phyloP scores from a whole-genome alignment of 75 land plant species.

The Adiantum capillusveneris region DNA sequence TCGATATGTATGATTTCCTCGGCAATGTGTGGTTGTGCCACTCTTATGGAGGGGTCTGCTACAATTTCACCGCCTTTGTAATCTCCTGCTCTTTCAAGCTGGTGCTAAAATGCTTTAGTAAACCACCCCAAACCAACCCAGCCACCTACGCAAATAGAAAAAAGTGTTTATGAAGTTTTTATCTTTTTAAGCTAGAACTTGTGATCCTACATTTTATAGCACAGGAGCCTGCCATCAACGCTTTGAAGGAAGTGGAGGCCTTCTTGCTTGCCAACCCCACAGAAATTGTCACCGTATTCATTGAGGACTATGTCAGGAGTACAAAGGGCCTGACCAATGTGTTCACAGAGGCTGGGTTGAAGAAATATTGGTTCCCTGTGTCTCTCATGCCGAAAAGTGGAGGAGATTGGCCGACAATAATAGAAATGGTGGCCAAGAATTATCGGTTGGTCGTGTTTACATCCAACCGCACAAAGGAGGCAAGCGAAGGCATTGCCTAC shows the following conservation, averaged over 20 bases:
- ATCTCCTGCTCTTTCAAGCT: too few species aligned
- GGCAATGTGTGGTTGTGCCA: conserved; percentile 77
- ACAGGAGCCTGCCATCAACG: conserved; percentile 78
- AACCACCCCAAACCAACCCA: too few species aligned
- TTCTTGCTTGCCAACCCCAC: conserved; percentile 51
- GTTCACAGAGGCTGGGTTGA: conserved; percentile 53
- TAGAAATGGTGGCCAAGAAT: conserved; percentile 58
- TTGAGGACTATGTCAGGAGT: conserved; percentile 69
- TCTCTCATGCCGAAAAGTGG: conserved; percentile 72
- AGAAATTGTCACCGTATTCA: conserved; percentile 73
- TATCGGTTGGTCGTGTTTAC: conserved; percentile 71
- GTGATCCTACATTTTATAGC: too few species aligned
- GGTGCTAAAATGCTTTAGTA: too few species aligned
- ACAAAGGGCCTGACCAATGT: conserved; percentile 51
- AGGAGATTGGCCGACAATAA: conserved; percentile 67
- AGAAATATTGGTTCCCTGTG: conserved; percentile 73
- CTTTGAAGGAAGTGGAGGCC: conserved; percentile 46
- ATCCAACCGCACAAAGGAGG: conserved; percentile 50
- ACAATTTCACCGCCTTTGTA: conserved; percentile 63
- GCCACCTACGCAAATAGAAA: too few species aligned
- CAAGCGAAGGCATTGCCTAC: conserved; percentile 78
- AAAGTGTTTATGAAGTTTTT: too few species aligned
- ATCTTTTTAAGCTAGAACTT: too few species aligned
- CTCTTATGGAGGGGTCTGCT: conserved; percentile 55
- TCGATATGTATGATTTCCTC: conserved; percentile 69